Evolutionary conservation across 139 green algal genomes (phyloP), one percentile per base, ranked within the genome.

Genomic region (Chlorokybus atmophyticus): DNA sequence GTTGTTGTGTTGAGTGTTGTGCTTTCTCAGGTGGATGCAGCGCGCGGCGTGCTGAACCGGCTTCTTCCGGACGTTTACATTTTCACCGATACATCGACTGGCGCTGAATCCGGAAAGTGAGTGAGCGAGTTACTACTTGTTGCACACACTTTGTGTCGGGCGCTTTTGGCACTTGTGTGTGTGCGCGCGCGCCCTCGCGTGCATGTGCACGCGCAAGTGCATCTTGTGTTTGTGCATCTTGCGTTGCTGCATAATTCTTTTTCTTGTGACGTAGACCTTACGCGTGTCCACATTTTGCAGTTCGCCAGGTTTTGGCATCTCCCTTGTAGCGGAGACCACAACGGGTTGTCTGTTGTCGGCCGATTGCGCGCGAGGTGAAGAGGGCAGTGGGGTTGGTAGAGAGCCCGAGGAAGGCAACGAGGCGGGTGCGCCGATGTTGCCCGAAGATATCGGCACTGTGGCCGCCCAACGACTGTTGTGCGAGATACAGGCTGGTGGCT

Each of bases 51-150:
- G 52, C 78, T 99, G 4, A 96, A 97, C 64, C 27, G 75, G 29
- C 76, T 97, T 52, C 75, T 99, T 42, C 75, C 90, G 1, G 92
- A 99, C 56, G 92, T 99, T 39, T 96, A 87, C 73, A 89, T 99
- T 50, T 98, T 99, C 76, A 99, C 92, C 0, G 92, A 99, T 60
- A 84, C 94, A 41, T 74, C 83, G 50, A 77, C 49, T 14, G 87
- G 86, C 1, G 54, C 29, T 10, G 63, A 68, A 10, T 71, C 63
- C 10, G 63, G 63, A 27, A 71, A 60, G 62, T 69, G 44, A 32
- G 32, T 21, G n/a, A n/a, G n/a, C n/a, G n/a, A n/a, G n/a, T n/a
- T n/a, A n/a, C n/a, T n/a, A n/a, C n/a, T n/a, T n/a, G n/a, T n/a
- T n/a, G n/a, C n/a, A n/a, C n/a, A n/a, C n/a, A n/a, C n/a, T n/a